phyloP scores from a whole-genome alignment of 2,329 filamentous ascomycete species.

The Pseudomassariella vexata region DNA sequence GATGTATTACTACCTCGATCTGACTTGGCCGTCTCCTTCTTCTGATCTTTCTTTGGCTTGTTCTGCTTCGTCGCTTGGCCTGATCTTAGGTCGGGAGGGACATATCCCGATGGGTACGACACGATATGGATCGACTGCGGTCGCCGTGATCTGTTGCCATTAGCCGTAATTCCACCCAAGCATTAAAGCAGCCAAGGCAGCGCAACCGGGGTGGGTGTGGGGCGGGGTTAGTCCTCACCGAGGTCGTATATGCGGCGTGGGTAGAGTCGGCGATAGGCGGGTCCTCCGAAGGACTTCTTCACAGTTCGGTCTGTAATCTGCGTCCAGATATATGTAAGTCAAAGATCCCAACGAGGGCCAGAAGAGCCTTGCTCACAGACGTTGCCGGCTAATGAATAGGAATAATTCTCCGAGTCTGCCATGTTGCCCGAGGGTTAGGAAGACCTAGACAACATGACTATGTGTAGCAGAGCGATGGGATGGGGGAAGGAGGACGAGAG shows the following conservation, averaged over 20 bases:
- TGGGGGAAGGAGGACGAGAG: background rate
- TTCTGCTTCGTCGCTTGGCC: conserved; percentile 38
- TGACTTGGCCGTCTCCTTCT: conserved; percentile 10
- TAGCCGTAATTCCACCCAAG: no score
- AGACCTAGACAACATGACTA: conserved; percentile 1
- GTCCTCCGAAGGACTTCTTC: conserved; percentile 16
- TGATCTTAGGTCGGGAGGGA: conserved; percentile 39
- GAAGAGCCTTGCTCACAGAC: no score
- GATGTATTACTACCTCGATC: no score
- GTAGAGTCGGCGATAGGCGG: conserved; percentile 21
- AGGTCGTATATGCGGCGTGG: conserved; percentile 39
- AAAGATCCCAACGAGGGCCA: no score
- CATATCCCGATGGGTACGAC: conserved; percentile 35
- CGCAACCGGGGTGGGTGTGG: no score
- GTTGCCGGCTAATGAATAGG: conserved; percentile 17
- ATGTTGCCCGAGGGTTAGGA: conserved; percentile 21
- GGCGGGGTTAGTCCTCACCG: no score
- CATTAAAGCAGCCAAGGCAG: no score
- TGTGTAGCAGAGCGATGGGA: background rate
- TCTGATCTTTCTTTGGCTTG: conserved; percentile 27
- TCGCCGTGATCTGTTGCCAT: no score
- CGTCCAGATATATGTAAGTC: no score
- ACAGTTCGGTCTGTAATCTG: conserved; percentile 23
- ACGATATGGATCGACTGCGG: conserved; percentile 49
- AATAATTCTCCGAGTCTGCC: conserved; percentile 17